These are phyloP conservation scores for Simplicillium aogashimaense DNA, from an alignment of 2,329 filamentous ascomycete species.

Conservation along the genomic window DNA sequence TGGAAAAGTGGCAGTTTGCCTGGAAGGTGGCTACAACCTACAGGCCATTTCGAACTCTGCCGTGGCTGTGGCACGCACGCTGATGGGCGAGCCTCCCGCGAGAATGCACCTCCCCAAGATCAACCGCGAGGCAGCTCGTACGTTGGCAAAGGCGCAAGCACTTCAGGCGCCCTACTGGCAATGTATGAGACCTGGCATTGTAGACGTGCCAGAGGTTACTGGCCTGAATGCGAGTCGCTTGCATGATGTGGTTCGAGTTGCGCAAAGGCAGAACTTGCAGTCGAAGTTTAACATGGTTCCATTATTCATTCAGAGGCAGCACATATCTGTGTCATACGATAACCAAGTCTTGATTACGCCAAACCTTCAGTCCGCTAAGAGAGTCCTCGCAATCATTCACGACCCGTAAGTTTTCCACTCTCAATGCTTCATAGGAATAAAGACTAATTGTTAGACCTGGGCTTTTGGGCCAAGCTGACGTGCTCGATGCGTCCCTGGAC, in stretches of 20 bases:
- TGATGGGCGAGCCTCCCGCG: conserved; percentile 89
- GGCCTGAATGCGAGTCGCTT: conserved; percentile 51
- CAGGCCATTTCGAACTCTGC: conserved; percentile 87
- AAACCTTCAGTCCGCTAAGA: conserved; percentile 54
- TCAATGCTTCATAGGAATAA: background rate
- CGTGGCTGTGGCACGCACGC: conserved; percentile 77
- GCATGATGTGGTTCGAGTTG: conserved; percentile 70
- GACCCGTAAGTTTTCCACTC: conserved; percentile 56
- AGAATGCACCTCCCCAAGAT: conserved; percentile 46
- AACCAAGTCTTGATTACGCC: conserved; percentile 79
- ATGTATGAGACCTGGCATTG: conserved; percentile 65
- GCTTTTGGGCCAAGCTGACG: conserved; percentile 56
- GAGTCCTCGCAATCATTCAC: conserved; percentile 78
- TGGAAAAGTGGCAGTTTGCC: conserved; percentile 82
- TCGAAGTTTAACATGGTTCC: conserved; percentile 69
- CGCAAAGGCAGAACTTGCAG: conserved; percentile 62
- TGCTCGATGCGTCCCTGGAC: conserved; percentile 63
- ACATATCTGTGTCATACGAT: conserved; percentile 67
- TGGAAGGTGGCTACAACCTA: conserved; percentile 95
- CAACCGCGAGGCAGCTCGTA: conserved; percentile 44
- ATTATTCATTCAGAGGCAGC: conserved; percentile 67
- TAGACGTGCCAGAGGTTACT: conserved; percentile 42
- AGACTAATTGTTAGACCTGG: conserved; percentile 46
- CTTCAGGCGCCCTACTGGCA: conserved; percentile 70
- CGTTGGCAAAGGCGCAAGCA: conserved; percentile 49